Base-by-base conservation (phyloP, 73 alveolate genomes). In the Uronychia setigera region DNA sequence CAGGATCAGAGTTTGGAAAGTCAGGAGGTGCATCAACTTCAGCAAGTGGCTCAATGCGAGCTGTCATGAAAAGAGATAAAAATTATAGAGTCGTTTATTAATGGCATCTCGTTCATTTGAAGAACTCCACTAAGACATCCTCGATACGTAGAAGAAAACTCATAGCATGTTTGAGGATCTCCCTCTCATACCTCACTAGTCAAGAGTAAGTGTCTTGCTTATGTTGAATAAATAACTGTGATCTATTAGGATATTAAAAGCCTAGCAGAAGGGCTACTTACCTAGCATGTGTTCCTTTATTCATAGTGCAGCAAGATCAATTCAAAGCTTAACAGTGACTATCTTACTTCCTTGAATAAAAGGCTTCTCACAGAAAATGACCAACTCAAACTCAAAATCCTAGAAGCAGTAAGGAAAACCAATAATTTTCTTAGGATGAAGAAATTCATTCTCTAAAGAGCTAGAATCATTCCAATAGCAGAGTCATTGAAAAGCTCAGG, bases 281-380 rank as follows among this genome's bases (percentile, higher is more conserved):
- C 32, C 75, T 59, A 78, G 33, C 34, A 59, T 32, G 34, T 78
- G 26, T 78, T 31, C 29, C 19, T 78, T 11, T 78, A 32, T 26
- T 32, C 30, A 32, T 34, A 78, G 84, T 78, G 59, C 75, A 78
- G 35, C 32, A 31, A 33, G 33, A 32, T 78, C 33, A 32, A 31
- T 32, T 78, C 84, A 0, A 31, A 59, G 29, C 57, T 78, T 0
- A 78, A 78, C 59, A 32, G 75, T 9, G 84, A 78, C 1, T 31
- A 32, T 78, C 75, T 78, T 0, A 31, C 84, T 1, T 32, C 28
- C 32, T 31, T 78, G 14, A 78, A 78, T 29, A 78, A 78, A 33
- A 31, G 59, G 33, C 84, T 78, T 32, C 19, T 78, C 76, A 26
- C 67, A 33, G 84, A 78, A 33, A 78, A 30, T 32, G 84, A 78